phyloP scores from a whole-genome alignment of 1,139 yeast species.

The Yamadazyma taylorii region DNA sequence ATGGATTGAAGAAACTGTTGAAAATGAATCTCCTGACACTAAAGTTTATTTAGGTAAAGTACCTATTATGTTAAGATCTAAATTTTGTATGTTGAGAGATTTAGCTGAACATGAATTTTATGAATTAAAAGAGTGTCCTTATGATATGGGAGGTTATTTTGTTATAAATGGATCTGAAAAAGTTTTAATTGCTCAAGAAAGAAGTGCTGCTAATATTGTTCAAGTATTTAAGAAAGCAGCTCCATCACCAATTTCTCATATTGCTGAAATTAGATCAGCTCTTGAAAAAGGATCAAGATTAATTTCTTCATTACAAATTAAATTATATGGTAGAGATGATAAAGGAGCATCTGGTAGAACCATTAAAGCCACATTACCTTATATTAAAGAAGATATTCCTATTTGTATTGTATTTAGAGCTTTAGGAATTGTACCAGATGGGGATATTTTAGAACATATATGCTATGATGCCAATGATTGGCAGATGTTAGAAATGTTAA shows the following conservation, averaged over 20 bases:
- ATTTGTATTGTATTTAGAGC: slow-evolving; percentile 97
- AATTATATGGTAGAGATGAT: slow-evolving; percentile 81
- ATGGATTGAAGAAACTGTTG: slow-evolving; percentile 59
- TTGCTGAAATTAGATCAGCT: slow-evolving; percentile 96
- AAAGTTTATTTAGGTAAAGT: slow-evolving; percentile 94
- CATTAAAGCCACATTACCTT: slow-evolving; percentile 93
- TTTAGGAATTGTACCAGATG: slow-evolving; percentile 97
- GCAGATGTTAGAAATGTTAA: slow-evolving; percentile 99
- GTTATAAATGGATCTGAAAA: slow-evolving; percentile 98
- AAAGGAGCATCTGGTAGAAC: slow-evolving; percentile 75
- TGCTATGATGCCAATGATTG: slow-evolving; percentile 97
- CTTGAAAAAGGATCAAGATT: slow-evolving; percentile 95
- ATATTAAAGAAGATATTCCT: slow-evolving; percentile 94
- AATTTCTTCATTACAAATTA: slow-evolving; percentile 91
- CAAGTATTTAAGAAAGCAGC: slow-evolving; percentile 98
- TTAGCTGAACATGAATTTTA: slow-evolving; percentile 93
- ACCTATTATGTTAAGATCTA: slow-evolving; percentile 96
- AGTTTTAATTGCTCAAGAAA: slow-evolving; percentile 96
- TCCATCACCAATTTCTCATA: slow-evolving; percentile 93
- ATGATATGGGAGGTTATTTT: slow-evolving; percentile 99
- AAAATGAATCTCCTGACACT: slow-evolving; percentile 60
- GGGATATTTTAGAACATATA: slow-evolving; percentile 96
- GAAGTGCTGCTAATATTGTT: slow-evolving; percentile 97
- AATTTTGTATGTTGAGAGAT: slow-evolving; percentile 91
- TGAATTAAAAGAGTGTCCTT: slow-evolving; percentile 96